phyloP scores from a whole-genome alignment of 176 grass and related monocot species.

The Avena sativa region DNA sequence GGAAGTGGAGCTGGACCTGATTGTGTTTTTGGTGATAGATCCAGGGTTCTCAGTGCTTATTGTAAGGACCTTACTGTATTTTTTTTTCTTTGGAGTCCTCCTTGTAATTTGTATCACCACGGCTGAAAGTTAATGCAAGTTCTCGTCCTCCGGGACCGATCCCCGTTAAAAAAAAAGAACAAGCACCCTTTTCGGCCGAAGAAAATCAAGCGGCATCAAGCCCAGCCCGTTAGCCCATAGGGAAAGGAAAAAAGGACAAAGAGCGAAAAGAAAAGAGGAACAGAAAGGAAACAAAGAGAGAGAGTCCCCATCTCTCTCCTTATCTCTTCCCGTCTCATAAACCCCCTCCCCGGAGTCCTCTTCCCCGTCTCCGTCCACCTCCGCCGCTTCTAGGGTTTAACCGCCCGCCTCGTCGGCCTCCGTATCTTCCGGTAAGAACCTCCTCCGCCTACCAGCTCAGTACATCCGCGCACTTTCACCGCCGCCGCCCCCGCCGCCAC shows the following conservation, averaged over 20 bases:
- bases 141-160: too few relatives aligned
- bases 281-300: neutral
- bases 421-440: slow-evolving; percentile 39
- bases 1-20: too few relatives aligned
- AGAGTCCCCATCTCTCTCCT: slow-evolving; percentile 37
- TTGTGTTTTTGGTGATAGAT: too few relatives aligned
- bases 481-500: neutral
- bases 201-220: neutral
- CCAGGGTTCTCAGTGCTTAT: too few relatives aligned
- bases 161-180: neutral
- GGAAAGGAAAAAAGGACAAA: neutral
- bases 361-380: slow-evolving; percentile 7
- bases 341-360: slow-evolving; percentile 28
- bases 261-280: neutral
- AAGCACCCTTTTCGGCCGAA: neutral
- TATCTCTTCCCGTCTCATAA: slow-evolving; percentile 47
- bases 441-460: neutral
- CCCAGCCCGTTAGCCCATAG: slow-evolving; percentile 23
- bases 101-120: too few relatives aligned
- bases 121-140: too few relatives aligned
- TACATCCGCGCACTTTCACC: neutral
- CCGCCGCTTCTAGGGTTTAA: slow-evolving; percentile 39
- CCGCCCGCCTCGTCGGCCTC: slow-evolving; percentile 1
- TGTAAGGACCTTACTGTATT: too few relatives aligned
- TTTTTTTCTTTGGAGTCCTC: too few relatives aligned